A percentile compares a stretch with the other conserved stretches of the same genome.
phyloP scores from a whole-genome alignment of 2,329 filamentous ascomycete genomes.

The Xylaria sp. region DNA sequence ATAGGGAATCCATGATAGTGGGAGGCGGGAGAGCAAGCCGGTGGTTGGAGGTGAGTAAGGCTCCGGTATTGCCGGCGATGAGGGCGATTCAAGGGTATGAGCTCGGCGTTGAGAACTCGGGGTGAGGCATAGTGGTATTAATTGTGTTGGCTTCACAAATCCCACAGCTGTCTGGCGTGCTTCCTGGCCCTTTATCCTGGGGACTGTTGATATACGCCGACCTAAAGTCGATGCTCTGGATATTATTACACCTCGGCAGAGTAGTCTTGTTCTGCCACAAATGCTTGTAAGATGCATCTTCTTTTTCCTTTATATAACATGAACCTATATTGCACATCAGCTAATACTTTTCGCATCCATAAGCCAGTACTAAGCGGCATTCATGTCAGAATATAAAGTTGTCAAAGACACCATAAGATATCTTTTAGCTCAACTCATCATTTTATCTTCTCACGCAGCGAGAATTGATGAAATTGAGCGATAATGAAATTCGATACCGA shows the following conservation, averaged over 20 bases:
- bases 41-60: constrained; percentile 76
- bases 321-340: constrained; percentile 16
- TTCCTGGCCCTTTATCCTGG: constrained; percentile 20
- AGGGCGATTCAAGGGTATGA: constrained; percentile 44
- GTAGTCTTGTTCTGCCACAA: constrained; percentile 25
- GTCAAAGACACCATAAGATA: not conserved
- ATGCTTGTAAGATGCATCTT: constrained; percentile 29
- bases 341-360: not conserved
- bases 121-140: constrained; percentile 24
- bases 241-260: constrained; percentile 13
- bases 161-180: constrained; percentile 35
- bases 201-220: constrained; percentile 29
- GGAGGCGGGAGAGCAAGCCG: constrained; percentile 77
- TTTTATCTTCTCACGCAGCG: not conserved
- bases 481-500: not conserved
- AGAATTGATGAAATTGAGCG: not conserved
- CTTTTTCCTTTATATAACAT: not conserved
- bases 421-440: not conserved
- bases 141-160: constrained; percentile 38
- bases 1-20: constrained; percentile 78
- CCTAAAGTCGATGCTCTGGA: constrained; percentile 22
- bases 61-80: constrained; percentile 41
- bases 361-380: not conserved
- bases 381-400: not conserved
- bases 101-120: constrained; percentile 33